phyloP scores from a whole-genome alignment of 768 basidiomycete genomes.

The Exidia glandulosa region DNA sequence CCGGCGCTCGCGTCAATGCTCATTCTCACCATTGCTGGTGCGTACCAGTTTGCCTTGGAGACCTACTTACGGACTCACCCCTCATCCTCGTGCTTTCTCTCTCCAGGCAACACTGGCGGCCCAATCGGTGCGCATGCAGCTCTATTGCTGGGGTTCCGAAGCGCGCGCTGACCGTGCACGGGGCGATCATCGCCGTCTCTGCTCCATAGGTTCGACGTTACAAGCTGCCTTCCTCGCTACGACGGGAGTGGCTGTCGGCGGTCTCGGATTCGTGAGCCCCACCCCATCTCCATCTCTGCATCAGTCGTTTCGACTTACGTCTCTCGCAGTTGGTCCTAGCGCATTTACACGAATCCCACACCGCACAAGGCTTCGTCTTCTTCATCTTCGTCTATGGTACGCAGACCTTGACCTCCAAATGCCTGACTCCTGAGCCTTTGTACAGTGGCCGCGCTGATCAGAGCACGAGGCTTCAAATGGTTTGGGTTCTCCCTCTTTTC shows the following conservation, averaged over 20 bases:
- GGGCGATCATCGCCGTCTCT: too few species aligned
- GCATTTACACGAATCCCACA: too few species aligned
- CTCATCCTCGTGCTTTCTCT: background rate
- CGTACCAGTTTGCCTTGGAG: slow-evolving; percentile 14
- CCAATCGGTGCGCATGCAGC: background rate
- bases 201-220: slow-evolving; percentile 8
- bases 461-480: slow-evolving; percentile 14
- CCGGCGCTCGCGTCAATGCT: slow-evolving; percentile 13
- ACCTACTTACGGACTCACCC: slow-evolving; percentile 9
- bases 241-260: slow-evolving; percentile 11
- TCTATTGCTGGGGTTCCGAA: background rate
- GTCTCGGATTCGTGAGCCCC: slow-evolving; percentile 15
- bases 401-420: too few species aligned
- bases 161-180: background rate
- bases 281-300: too few species aligned
- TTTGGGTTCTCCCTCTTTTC: slow-evolving; percentile 17
- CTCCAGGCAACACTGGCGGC: background rate
- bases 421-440: background rate
- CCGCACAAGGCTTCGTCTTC: slow-evolving; percentile 20
- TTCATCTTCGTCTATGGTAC: slow-evolving; percentile 15
- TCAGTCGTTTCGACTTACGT: too few species aligned
- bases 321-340: too few species aligned
- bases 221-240: slow-evolving; percentile 10
- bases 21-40: slow-evolving; percentile 15
- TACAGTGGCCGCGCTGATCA: slow-evolving; percentile 18